Evolutionary conservation across 371 early-diverging fungal species (phyloP).

Genomic region (Coemansia sp.): DNA sequence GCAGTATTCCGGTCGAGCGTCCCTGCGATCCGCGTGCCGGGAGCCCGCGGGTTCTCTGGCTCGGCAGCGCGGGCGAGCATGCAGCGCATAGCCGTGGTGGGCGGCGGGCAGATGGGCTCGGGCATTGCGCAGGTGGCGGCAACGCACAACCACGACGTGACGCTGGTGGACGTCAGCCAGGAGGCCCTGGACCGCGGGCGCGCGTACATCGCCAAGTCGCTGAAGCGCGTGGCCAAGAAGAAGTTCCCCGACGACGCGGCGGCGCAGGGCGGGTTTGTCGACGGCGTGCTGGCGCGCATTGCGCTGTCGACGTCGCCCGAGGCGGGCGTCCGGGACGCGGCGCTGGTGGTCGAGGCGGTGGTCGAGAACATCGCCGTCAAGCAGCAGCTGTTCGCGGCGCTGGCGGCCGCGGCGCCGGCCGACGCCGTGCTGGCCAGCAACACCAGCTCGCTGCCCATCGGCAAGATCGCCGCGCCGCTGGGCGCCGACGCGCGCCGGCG

Average conservation of each 20-base stretch:
- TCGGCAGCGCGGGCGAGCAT: slow-evolving; percentile 34
- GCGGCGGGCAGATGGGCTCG: slow-evolving; percentile 92
- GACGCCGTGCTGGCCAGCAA: slow-evolving; percentile 85
- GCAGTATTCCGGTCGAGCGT: too few relatives aligned
- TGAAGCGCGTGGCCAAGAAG: slow-evolving; percentile 88
- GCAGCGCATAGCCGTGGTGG: slow-evolving; percentile 70
- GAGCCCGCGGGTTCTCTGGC: slow-evolving; percentile 4
- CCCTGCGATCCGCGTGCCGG: too few relatives aligned
- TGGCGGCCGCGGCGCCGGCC: slow-evolving; percentile 73
- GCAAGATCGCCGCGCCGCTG: slow-evolving; percentile 73
- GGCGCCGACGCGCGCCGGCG: slow-evolving; percentile 56
- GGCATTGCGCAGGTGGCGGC: slow-evolving; percentile 96
- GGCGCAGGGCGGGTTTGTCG: slow-evolving; percentile 65
- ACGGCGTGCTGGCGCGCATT: slow-evolving; percentile 65
- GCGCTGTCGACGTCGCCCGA: slow-evolving; percentile 62
- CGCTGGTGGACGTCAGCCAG: slow-evolving; percentile 81
- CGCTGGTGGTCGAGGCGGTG: slow-evolving; percentile 90
- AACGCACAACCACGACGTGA: slow-evolving; percentile 75
- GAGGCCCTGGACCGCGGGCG: slow-evolving; percentile 75
- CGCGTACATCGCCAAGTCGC: slow-evolving; percentile 74
- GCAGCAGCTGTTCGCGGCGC: slow-evolving; percentile 69
- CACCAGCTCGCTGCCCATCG: slow-evolving; percentile 88
- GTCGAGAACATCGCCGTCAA: slow-evolving; percentile 91
- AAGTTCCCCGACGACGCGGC: slow-evolving; percentile 71
- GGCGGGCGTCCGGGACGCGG: slow-evolving; percentile 56